Percentiles rank a stretch among this genome's conserved stretches.
These are phyloP conservation scores for Anthracocystis setariae DNA, from an alignment of 1,284 basidiomycete genomes.

Conservation along the genomic window DNA sequence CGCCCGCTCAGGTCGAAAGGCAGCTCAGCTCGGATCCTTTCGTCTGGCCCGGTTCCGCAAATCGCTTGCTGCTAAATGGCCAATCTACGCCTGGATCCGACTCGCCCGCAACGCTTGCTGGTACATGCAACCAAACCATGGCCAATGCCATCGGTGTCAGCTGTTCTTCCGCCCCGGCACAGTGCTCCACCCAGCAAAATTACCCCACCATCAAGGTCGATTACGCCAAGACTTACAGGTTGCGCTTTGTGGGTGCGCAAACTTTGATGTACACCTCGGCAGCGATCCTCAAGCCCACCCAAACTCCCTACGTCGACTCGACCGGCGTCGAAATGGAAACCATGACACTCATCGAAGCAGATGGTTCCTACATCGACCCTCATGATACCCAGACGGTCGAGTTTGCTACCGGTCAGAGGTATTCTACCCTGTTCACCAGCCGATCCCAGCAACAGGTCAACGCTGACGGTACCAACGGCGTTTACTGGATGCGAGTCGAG, in stretches of 20 bases:
- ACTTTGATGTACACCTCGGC: constrained; percentile 30
- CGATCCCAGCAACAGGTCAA: constrained; percentile 25
- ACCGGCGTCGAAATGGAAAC: constrained; percentile 6
- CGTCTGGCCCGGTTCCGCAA: constrained; percentile 54
- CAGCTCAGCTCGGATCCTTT: constrained; percentile 49
- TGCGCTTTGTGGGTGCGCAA: constrained; percentile 44
- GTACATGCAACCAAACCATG: constrained; percentile 43
- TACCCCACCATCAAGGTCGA: constrained; percentile 41
- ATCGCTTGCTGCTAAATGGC: constrained; percentile 55
- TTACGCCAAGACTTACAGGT: constrained; percentile 43
- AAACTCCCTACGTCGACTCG: constrained; percentile 6
- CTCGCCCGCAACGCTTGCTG: neutral
- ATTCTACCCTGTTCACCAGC: constrained; percentile 41
- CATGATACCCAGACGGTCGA: constrained; percentile 26
- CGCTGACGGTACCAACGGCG: constrained; percentile 30
- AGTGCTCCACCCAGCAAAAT: neutral
- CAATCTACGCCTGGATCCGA: constrained; percentile 2
- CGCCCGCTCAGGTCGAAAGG: constrained; percentile 8
- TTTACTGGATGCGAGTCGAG: constrained; percentile 54
- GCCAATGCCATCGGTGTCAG: neutral
- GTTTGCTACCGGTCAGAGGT: constrained; percentile 55
- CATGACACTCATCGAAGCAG: constrained; percentile 55
- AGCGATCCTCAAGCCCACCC: constrained; percentile 26
- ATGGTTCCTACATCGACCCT: constrained; percentile 48
- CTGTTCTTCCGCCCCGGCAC: constrained; percentile 8